Evolutionary conservation across 177 flowering plant species (phyloP), one percentile per base, ranked within the genome.

Genomic region (Tripterygium wilfordii): DNA sequence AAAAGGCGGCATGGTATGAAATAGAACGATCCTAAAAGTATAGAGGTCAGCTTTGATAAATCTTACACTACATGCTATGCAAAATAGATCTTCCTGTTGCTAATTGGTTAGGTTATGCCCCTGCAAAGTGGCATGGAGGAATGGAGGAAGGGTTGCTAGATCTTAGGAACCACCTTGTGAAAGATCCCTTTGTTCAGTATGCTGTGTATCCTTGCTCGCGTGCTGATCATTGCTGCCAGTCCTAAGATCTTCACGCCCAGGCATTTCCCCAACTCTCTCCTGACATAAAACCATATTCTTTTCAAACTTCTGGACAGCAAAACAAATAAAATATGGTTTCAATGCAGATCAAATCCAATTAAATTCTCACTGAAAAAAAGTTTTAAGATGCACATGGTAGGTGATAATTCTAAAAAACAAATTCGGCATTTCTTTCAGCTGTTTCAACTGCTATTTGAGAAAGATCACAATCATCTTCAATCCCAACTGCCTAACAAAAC

Each of bases 211-310:
- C 27, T 60, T 61, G 37, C 40, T 61, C 47, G 54, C 16, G 28
- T 62, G 53, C 43, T 65, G 68, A 30, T 68, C 83, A 54, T 53
- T 67, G 64, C 64, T 54, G 41, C 58, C 65, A 27, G 70, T 40
- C 59, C 62, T 66, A n/a, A 48, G 30, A 48, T 66, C 82, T 30
- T 78, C 85, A 8, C 63, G 69, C 18, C 59, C 78, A 21, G 87
- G 66, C 59, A 53, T 25, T 65, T 80, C 81, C 57, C 86, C 85
- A 32, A 81, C 77, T 53, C 79, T 77, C 69, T 79, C 86, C 94
- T 85, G 89, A 66, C 66, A 12, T 15, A 25, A 39, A 30, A 19
- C 3, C 38, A 5, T 35, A 15, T 13, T 10, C 14, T 7, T 35
- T 35, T 7, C 16, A 10, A 3, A 5, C 14, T 15, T 35, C 14